phyloP scores from a whole-genome alignment of 2,329 filamentous ascomycete species.

The Apiospora malaysiana region DNA sequence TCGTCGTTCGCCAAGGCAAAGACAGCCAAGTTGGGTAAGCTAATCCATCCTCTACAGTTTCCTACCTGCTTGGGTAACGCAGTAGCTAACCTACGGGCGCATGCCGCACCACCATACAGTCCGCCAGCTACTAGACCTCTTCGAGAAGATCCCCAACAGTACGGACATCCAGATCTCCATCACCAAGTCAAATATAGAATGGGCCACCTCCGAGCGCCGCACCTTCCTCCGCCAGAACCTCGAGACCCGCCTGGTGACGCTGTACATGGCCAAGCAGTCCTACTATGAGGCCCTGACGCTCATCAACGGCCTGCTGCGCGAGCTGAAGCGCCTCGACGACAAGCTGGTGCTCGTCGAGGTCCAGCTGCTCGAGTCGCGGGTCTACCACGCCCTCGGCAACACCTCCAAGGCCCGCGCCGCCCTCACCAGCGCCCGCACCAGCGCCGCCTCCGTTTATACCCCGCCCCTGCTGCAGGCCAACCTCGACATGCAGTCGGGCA shows the following conservation, averaged over 20 bases:
- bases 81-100: constrained; percentile 23
- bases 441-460: constrained; percentile 95
- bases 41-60: neutral
- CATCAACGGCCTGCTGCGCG: constrained; percentile 94
- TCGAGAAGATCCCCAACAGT: constrained; percentile 91
- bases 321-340: constrained; percentile 97
- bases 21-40: constrained; percentile 92
- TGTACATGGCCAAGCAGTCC: constrained; percentile 96
- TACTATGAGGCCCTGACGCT: constrained; percentile 97
- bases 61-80: too few species aligned
- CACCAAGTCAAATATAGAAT: constrained; percentile 99
- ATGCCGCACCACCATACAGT: constrained; percentile 59
- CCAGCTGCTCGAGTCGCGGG: constrained; percentile 93
- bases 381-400: constrained; percentile 97
- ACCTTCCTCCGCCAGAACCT: constrained; percentile 98
- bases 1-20: constrained; percentile 99
- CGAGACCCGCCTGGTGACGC: constrained; percentile 89
- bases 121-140: constrained; percentile 94
- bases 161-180: constrained; percentile 93
- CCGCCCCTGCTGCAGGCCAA: constrained; percentile 94
- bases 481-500: constrained; percentile 98
- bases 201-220: constrained; percentile 92
- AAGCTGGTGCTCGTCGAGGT: constrained; percentile 98
- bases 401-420: constrained; percentile 94
- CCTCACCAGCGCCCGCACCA: constrained; percentile 91